Base-by-base conservation (phyloP, 148 eudicot species). In the Selenicereus undatus region DNA sequence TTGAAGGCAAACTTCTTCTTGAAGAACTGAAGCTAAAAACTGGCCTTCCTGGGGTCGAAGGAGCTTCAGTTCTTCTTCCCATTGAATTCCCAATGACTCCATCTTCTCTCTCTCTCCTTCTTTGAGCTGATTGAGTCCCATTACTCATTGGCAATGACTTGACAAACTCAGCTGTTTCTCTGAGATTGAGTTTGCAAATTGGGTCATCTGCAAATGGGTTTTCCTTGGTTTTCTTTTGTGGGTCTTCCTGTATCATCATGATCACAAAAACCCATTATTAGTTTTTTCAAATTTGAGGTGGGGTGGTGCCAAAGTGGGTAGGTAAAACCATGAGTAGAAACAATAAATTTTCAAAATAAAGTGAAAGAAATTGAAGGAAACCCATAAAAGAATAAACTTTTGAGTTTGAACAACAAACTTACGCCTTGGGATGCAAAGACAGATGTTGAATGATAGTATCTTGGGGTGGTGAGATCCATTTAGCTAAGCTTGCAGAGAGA, bases 161-260 rank as follows among this genome's bases (percentile, higher is more conserved):
- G 14, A 91, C 91, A 84, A 91, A 91, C 43, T 93, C 97, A 69
- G 97, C 82, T 51, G 93, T 93, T 74, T 90, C 97, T 66, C 86
- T 89, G 52, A 93, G 86, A 81, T 86, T 87, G 70, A 91, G 90
- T 82, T 88, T 89, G 86, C 97, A 90, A 74, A 91, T 81, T 75
- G 98, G 92, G 85, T 94, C 97, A 21, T 91, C 96, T 78, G 77
- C 87, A 86, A 92, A 94, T 69, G 93, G 92, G 88, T 88, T 91
- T 58, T 75, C 80, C 65, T 81, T 84, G 71, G 11, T 76, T 76
- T 68, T 84, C 69, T 62, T 24, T 74, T 68, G 62, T 65, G 52
- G 75, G 76, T 64, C 76, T 62, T 77, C 79, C 85, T 85, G 82
- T 85, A 79, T 84, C 43, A 16, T 39, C 27, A 45, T 26, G 60